Evolutionary conservation across 164 flowering plant species (phyloP).

Genomic region (Litsea cubeba): DNA sequence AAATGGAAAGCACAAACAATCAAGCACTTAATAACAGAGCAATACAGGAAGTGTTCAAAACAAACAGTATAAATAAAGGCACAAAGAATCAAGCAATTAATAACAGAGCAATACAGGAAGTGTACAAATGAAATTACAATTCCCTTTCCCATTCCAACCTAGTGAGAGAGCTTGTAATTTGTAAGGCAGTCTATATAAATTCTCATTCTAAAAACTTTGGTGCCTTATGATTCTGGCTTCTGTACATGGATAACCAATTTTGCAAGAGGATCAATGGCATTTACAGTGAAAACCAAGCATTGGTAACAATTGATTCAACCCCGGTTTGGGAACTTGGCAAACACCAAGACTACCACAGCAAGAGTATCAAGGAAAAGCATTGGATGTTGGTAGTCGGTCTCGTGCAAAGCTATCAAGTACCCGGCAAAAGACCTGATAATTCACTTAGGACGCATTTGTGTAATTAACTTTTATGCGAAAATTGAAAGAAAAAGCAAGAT

Average conservation of each 20-base stretch:
- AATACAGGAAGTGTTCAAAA: background rate
- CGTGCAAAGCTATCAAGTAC: slow-evolving; percentile 62
- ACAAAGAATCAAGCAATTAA: background rate
- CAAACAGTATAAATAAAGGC: background rate
- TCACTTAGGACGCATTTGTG: background rate
- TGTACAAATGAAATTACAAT: background rate
- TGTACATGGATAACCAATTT: slow-evolving; percentile 29
- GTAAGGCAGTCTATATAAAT: slow-evolving; percentile 6
- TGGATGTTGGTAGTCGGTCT: slow-evolving; percentile 56
- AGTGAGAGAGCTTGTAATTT: background rate
- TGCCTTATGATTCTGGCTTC: slow-evolving; percentile 29
- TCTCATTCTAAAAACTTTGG: slow-evolving; percentile 10
- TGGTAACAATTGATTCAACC: slow-evolving; percentile 55
- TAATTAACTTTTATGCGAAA: too few species aligned
- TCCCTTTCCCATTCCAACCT: background rate
- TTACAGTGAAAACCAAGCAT: slow-evolving; percentile 9
- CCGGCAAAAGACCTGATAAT: slow-evolving; percentile 21
- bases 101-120: background rate
- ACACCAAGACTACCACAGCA: slow-evolving; percentile 50
- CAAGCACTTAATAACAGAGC: background rate
- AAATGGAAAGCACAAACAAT: background rate
- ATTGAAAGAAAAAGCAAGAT: too few species aligned
- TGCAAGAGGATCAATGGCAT: slow-evolving; percentile 12
- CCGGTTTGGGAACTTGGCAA: slow-evolving; percentile 65
- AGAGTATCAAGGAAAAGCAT: slow-evolving; percentile 59